Percentiles rank a stretch among this genome's conserved stretches.
Evolutionary conservation across 164 flowering plant genomes (phyloP).

Genomic region (Cinnamomum micranthum): DNA sequence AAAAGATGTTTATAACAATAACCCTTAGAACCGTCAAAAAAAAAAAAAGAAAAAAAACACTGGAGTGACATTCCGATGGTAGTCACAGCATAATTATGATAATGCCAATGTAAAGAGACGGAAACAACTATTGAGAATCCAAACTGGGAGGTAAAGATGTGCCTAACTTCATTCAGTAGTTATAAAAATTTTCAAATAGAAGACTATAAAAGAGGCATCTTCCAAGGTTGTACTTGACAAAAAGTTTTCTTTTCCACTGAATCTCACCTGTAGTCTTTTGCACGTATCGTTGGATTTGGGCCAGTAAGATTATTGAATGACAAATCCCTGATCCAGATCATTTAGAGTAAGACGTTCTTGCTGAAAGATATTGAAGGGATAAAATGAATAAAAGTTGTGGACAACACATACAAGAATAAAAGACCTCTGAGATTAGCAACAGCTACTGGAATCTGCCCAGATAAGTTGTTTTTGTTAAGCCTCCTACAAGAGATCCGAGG

Average conservation of each 20-base stretch:
- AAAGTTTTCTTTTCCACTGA: neutral
- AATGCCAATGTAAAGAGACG: neutral
- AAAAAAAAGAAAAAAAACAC: no score
- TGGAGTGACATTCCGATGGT: neutral
- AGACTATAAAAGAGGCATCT: neutral
- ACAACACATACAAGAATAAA: constrained; percentile 78
- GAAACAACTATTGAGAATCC: no score
- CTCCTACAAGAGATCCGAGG: constrained; percentile 49
- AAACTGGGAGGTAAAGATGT: neutral
- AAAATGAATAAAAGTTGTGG: neutral
- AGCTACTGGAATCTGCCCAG: constrained; percentile 65
- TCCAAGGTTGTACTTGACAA: neutral
- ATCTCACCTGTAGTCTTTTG: constrained; percentile 82
- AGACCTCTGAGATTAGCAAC: constrained; percentile 83
- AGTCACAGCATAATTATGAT: neutral
- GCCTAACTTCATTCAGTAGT: neutral
- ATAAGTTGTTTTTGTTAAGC: constrained; percentile 68
- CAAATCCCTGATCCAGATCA: constrained; percentile 58
- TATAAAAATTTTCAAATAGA: no score
- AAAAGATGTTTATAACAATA: no score
- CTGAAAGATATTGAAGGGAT: neutral
- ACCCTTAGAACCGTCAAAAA: no score
- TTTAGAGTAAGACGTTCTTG: neutral
- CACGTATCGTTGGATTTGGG: constrained; percentile 69
- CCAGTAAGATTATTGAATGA: constrained; percentile 93